A percentile compares a stretch with the other conserved stretches of the same genome.
Evolutionary conservation across 306 rosid genomes (phyloP).

Genomic region (Vigna hirtella): DNA sequence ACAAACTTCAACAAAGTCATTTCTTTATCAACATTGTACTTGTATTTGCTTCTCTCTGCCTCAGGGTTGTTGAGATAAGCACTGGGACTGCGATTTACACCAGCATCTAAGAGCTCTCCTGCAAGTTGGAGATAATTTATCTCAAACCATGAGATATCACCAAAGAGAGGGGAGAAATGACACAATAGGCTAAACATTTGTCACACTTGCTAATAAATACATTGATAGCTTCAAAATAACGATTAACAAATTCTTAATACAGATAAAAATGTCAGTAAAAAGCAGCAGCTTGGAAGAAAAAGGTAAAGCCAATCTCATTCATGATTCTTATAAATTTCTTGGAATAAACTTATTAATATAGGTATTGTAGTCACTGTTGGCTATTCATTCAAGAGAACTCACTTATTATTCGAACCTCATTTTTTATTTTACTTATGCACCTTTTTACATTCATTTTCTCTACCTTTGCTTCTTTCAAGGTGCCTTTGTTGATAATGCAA

Average conservation of each 20-base stretch:
- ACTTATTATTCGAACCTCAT: slow-evolving; percentile 2
- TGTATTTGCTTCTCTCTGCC: slow-evolving; percentile 76
- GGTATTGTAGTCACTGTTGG: not conserved
- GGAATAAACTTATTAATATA: not conserved
- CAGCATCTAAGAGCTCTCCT: slow-evolving; percentile 90
- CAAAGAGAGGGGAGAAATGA: slow-evolving; percentile 28
- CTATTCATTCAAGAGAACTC: not conserved
- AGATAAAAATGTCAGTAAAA: slow-evolving; percentile 2
- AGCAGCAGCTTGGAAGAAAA: not conserved
- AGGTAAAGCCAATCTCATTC: not conserved
- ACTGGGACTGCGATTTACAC: slow-evolving; percentile 96
- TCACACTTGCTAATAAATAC: slow-evolving; percentile 13
- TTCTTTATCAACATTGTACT: slow-evolving; percentile 85
- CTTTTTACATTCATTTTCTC: slow-evolving; percentile 12
- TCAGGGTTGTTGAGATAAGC: slow-evolving; percentile 90
- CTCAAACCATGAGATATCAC: slow-evolving; percentile 17
- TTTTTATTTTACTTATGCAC: not conserved
- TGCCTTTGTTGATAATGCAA: slow-evolving; percentile 11
- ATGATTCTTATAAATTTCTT: not conserved
- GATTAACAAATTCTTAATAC: not conserved
- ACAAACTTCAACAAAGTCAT: slow-evolving; percentile 90
- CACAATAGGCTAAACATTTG: slow-evolving; percentile 17
- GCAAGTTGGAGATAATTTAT: slow-evolving; percentile 48
- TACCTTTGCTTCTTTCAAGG: not conserved
- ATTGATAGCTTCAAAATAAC: slow-evolving; percentile 16